Evolutionary conservation across 2,329 filamentous ascomycete species (phyloP).

Genomic region (Colletotrichum noveboracense): DNA sequence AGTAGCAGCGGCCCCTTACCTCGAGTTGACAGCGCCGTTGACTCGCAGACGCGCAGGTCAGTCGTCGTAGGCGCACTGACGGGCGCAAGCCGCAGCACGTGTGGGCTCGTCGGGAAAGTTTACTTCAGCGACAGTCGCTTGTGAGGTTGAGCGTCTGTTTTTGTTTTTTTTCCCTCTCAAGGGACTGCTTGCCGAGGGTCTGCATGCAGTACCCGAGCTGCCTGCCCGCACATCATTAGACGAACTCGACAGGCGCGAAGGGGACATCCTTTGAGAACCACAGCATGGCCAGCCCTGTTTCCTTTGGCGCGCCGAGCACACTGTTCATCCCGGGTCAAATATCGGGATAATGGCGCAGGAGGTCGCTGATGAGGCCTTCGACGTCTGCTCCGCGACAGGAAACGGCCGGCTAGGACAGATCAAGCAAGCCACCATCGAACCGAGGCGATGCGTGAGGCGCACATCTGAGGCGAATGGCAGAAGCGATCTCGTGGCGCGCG

Average conservation of each 20-base stretch:
- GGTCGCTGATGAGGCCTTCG: neutral
- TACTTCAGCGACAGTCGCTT: constrained; percentile 5
- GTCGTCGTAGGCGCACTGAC: constrained; percentile 9
- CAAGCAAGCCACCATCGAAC: neutral
- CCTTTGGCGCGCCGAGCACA: neutral
- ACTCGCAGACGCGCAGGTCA: constrained; percentile 17
- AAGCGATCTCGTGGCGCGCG: constrained; percentile 2
- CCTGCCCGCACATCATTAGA: constrained; percentile 1
- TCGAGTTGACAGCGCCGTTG: constrained; percentile 15
- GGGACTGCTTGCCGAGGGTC: constrained; percentile 9
- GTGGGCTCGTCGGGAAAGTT: constrained; percentile 8
- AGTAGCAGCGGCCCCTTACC: neutral
- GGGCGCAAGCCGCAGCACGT: constrained; percentile 11
- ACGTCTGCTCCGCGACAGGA: neutral
- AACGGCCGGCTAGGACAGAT: neutral
- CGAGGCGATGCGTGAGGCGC: neutral
- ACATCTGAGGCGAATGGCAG: neutral
- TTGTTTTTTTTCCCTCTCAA: neutral
- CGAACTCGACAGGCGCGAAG: constrained; percentile 1
- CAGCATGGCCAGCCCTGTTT: constrained; percentile 12
- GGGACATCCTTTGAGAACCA: neutral
- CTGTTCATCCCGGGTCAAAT: neutral
- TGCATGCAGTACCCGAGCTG: constrained; percentile 1
- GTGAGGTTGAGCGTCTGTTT: neutral
- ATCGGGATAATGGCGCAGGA: neutral